Base-by-base conservation (phyloP, 2,329 filamentous ascomycete species). In the Colletotrichum sublineola region DNA sequence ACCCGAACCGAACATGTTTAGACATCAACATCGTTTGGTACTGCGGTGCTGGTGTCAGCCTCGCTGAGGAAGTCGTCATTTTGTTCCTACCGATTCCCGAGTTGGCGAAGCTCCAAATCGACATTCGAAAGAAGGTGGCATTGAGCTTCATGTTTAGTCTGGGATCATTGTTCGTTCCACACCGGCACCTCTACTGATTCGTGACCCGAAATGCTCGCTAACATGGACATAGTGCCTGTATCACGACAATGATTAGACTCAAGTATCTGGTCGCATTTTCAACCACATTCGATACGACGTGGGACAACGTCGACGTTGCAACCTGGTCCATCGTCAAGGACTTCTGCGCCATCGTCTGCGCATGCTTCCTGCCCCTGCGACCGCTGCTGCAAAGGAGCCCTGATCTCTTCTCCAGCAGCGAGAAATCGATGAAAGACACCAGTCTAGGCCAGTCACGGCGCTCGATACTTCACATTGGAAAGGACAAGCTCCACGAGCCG, bases 31-130 rank as follows among this genome's bases (percentile, higher is more conserved):
- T 89, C 1, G 84, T 93, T 46, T 91, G 92, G 75, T 88, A 92
- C 12, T 89, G 90, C 7, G 92, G 90, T 1, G 89, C 90, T 1
- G 90, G 90, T 0, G 85, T 92, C 64, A 92, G 92, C 80, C 91
- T 93, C 74, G 88, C 91, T 66, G 92, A 91, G 24, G 91, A 93
- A 74, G 80, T 93, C 44, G 87, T 89, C 50, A 88, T 93, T 42
- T 82, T 93, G n/a, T 87, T 92, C 56, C 82, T 92, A 15, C 91
- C 90, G 0, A 89, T 92, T 81, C 89, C 89, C 2, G 88, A 92
- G 50, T 79, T 93, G 67, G 88, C 88, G 5, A 84, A 85, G 52
- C 89, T 93, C 85, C 87, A 88, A 36, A 80, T 93, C 18, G 90
- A 90, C 2, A 84, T 80, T 71, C 92, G 90, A 74, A 91, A 93